These are phyloP conservation scores for Phytomonas francai DNA, from an alignment of 208 protist species.

Conservation along the genomic window DNA sequence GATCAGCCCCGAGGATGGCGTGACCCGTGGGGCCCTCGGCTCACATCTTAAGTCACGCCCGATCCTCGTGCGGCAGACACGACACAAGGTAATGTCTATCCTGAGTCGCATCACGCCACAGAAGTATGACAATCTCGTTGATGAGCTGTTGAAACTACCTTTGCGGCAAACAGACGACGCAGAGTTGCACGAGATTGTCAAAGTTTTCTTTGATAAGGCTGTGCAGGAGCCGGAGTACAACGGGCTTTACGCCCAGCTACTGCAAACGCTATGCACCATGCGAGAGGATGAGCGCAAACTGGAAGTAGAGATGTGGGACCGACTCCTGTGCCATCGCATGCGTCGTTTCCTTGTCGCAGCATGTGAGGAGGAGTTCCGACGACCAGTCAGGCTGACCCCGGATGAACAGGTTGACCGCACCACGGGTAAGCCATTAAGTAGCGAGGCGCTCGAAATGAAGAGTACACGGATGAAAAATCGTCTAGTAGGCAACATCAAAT, in stretches of 20 bases:
- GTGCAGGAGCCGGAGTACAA: slow-evolving; percentile 77
- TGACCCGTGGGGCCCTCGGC: slow-evolving; percentile 53
- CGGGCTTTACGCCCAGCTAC: slow-evolving; percentile 65
- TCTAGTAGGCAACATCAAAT: slow-evolving; percentile 80
- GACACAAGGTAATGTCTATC: slow-evolving; percentile 84
- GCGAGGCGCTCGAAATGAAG: slow-evolving; percentile 70
- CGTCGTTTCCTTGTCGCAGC: slow-evolving; percentile 38
- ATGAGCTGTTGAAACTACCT: slow-evolving; percentile 71
- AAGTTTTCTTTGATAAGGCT: slow-evolving; percentile 84
- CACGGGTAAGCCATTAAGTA: slow-evolving; percentile 39
- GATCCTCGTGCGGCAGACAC: slow-evolving; percentile 57
- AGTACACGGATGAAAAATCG: slow-evolving; percentile 57
- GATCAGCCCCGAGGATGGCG: slow-evolving; percentile 32
- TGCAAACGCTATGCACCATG: slow-evolving; percentile 52
- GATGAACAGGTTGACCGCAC: slow-evolving; percentile 69
- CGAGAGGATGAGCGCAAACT: slow-evolving; percentile 45
- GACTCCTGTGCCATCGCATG: slow-evolving; percentile 57
- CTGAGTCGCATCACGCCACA: slow-evolving; percentile 74
- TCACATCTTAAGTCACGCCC: slow-evolving; percentile 38
- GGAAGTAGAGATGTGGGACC: slow-evolving; percentile 40
- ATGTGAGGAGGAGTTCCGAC: slow-evolving; percentile 67
- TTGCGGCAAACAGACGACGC: slow-evolving; percentile 66
- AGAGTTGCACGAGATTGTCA: slow-evolving; percentile 76
- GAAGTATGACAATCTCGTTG: slow-evolving; percentile 67
- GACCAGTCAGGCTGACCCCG: slow-evolving; percentile 51